Base-by-base conservation (phyloP, 495 filamentous ascomycete genomes). In the Glarea lozoyensis region DNA sequence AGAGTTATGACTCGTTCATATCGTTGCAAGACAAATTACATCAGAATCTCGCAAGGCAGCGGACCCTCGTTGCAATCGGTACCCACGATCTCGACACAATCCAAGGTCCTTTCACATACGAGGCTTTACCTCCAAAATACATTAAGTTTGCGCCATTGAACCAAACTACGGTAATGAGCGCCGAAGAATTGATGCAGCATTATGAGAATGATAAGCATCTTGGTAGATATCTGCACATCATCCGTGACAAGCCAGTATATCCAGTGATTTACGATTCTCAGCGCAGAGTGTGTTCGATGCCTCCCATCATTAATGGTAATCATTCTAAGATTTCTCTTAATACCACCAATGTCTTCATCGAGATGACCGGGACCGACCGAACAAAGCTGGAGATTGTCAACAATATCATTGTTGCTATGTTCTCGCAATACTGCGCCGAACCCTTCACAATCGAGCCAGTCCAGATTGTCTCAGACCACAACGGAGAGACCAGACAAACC, bases 321-420 rank as follows among this genome's bases (percentile, higher is more conserved):
- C 88, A 86, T 64, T 94, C 88, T 42, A 99, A 97, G 68, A 97
- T 99, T 57, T 86, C 75, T 1, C 66, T 94, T 29, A 67, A 87
- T 54, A 96, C 88, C 36, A 85, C 69, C 52, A 96, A 97, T 61
- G 73, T 97, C 57, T 87, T 97, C 67, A 90, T 99, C 59, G 92
- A 99, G 59, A 85, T 94, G 52, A 99, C 92, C 16, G 92, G 88
- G n/a, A 85, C 87, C 16, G 92, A 99, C 65, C 79, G 82, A 61
- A 99, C 92, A 6, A 99, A 99, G 67, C 76, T 95, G 12, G 90
- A 96, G 53, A 86, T 97, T 55, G 89, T 96, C 38, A 87, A 82
- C 69, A 86, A 87, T 51, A 89, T 94, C 52, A 80, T 99, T 60
- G 87, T 94, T 30, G 75, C 90, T 46, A 97, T 97, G 92, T 99